Evolutionary conservation across 306 rosid species (phyloP).

Genomic region (Benincasa hispida): DNA sequence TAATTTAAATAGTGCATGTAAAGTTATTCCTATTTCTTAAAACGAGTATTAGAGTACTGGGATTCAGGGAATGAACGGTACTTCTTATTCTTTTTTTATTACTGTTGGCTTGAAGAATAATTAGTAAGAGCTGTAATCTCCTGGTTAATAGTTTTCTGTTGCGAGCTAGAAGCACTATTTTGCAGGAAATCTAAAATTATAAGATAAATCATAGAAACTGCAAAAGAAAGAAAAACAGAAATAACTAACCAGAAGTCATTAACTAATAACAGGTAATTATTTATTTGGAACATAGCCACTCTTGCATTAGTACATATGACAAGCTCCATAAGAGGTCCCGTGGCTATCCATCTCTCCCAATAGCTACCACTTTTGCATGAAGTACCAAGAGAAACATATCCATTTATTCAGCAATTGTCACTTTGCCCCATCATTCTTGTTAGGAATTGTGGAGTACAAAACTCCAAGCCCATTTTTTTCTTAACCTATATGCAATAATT

Average conservation of each 20-base stretch:
- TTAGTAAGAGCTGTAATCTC: neutral
- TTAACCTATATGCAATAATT: too few species aligned
- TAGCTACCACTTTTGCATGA: neutral
- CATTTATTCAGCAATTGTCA: neutral
- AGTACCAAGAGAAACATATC: neutral
- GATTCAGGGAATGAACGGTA: neutral
- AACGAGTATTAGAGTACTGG: neutral
- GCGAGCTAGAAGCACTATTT: neutral
- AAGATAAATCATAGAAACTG: neutral
- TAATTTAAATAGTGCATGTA: neutral
- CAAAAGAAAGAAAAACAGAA: neutral
- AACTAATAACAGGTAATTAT: neutral
- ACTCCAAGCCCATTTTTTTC: too few species aligned
- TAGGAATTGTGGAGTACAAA: too few species aligned
- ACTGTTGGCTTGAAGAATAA: neutral
- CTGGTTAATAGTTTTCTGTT: neutral
- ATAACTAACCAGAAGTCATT: neutral
- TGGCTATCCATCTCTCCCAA: neutral
- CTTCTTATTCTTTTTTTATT: neutral
- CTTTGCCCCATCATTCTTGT: neutral
- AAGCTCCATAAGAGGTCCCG: neutral
- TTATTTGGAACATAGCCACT: neutral
- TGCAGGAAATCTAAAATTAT: neutral
- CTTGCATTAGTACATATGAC: neutral
- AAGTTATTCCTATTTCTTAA: neutral